phyloP scores from a whole-genome alignment of 495 filamentous ascomycete species.

The Hypoxylon crocopeplum region DNA sequence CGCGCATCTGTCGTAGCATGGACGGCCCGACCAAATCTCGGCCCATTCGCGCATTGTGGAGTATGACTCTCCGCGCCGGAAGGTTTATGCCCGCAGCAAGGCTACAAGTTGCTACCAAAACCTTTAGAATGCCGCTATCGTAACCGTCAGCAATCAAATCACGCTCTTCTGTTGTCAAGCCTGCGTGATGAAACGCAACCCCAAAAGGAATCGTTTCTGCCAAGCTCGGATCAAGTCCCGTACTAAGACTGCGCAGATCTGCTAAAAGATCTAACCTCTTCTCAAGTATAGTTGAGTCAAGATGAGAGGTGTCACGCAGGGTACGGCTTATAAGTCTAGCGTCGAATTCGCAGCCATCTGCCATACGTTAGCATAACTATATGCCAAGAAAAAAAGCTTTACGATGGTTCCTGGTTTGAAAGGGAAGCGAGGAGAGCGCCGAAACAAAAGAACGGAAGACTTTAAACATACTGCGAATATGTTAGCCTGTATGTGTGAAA shows the following conservation, averaged over 20 bases:
- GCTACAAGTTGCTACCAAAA: conserved; percentile 82
- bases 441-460: not conserved
- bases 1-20: conserved; percentile 81
- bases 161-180: conserved; percentile 80
- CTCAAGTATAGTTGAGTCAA: conserved; percentile 58
- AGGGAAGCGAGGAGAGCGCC: too few species aligned
- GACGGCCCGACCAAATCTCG: conserved; percentile 77
- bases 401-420: not conserved
- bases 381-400: not conserved
- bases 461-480: conserved; percentile 22
- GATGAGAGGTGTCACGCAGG: conserved; percentile 55
- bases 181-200: conserved; percentile 83
- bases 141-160: conserved; percentile 78
- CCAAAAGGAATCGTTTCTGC: conserved; percentile 69
- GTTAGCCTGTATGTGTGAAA: conserved; percentile 8
- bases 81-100: conserved; percentile 87
- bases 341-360: conserved; percentile 64
- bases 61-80: conserved; percentile 75
- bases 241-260: conserved; percentile 69
- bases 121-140: conserved; percentile 70
- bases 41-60: conserved; percentile 80
- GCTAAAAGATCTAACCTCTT: conserved; percentile 70
- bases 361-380: conserved; percentile 10
- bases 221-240: conserved; percentile 72
- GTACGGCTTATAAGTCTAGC: conserved; percentile 69